A percentile compares a stretch with the other conserved stretches of the same genome.
phyloP scores from a whole-genome alignment of 1,139 yeast species.

The Wickerhamomyces sp. region DNA sequence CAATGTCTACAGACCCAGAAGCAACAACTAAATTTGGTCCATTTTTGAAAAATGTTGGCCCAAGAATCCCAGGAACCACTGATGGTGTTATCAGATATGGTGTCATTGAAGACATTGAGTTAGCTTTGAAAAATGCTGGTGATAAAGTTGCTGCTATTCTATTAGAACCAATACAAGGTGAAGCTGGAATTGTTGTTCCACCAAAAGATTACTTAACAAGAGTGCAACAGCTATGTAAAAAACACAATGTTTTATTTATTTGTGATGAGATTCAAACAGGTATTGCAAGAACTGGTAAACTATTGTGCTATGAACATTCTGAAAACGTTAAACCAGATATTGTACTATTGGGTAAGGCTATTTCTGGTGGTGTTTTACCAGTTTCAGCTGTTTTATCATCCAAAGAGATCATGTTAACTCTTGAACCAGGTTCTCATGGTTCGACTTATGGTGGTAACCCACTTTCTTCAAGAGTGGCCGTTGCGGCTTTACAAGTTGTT shows the following conservation, averaged over 20 bases:
- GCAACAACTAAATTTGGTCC: conserved; percentile 92
- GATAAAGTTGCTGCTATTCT: conserved; percentile 88
- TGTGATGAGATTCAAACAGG: conserved; percentile 99
- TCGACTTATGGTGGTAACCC: conserved; percentile 99
- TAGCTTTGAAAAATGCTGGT: conserved; percentile 79
- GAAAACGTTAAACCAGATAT: conserved; percentile 77
- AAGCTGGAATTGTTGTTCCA: conserved; percentile 97
- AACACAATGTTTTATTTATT: conserved; percentile 81
- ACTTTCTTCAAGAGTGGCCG: conserved; percentile 87
- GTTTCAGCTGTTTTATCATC: conserved; percentile 89
- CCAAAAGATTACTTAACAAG: conserved; percentile 72
- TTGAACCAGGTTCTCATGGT: conserved; percentile 96
- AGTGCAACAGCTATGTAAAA: conserved; percentile 72
- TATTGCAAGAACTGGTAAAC: conserved; percentile 93
- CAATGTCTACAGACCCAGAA: conserved; percentile 95
- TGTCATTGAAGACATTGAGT: conserved; percentile 78
- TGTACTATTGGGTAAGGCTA: conserved; percentile 87
- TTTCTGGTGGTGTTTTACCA: conserved; percentile 93
- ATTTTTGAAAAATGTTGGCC: conserved; percentile 78
- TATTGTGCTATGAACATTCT: conserved; percentile 88
- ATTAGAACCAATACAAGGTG: conserved; percentile 97
- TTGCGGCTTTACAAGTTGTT: conserved; percentile 90
- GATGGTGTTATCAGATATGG: conserved; percentile 63
- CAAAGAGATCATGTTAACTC: conserved; percentile 80
- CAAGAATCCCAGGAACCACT: conserved; percentile 54